Percentiles rank a stretch among this genome's conserved stretches.
These are phyloP conservation scores for Salix dunnii DNA, from an alignment of 345 rosid genomes.

Conservation along the genomic window DNA sequence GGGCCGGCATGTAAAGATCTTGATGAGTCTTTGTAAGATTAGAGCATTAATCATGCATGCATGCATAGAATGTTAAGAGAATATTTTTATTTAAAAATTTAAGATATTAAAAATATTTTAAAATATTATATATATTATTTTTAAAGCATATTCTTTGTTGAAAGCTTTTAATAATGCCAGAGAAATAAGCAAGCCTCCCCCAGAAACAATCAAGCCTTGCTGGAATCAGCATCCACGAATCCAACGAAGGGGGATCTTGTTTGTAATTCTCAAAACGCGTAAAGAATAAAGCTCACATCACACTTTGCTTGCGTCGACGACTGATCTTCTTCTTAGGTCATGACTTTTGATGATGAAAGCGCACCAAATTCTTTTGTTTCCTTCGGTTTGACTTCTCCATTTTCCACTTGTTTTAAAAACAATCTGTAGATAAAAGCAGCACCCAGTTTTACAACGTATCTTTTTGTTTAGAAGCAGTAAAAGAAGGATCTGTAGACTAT, in stretches of 20 bases:
- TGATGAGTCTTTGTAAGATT: background rate
- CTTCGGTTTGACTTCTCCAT: conserved; percentile 8
- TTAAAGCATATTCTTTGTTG: no score
- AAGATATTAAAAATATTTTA: no score
- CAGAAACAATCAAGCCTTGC: background rate
- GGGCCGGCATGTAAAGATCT: background rate
- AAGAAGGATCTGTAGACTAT: background rate
- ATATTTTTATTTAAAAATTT: no score
- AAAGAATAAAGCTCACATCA: conserved; percentile 8
- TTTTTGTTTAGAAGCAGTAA: background rate
- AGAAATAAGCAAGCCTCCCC: background rate
- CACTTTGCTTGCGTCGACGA: background rate
- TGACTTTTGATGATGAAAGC: conserved; percentile 29
- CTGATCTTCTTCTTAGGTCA: background rate
- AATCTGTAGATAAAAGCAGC: background rate
- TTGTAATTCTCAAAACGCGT: background rate
- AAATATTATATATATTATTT: no score
- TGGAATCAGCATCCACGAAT: background rate
- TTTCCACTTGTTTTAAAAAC: background rate
- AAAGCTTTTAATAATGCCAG: no score
- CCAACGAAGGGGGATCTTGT: background rate
- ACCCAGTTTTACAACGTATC: background rate
- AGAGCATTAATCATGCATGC: background rate
- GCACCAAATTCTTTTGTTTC: conserved; percentile 33
- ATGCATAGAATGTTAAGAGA: no score